Evolutionary conservation across 441 rosid species (phyloP).

Genomic region (Mallotus japonicus): DNA sequence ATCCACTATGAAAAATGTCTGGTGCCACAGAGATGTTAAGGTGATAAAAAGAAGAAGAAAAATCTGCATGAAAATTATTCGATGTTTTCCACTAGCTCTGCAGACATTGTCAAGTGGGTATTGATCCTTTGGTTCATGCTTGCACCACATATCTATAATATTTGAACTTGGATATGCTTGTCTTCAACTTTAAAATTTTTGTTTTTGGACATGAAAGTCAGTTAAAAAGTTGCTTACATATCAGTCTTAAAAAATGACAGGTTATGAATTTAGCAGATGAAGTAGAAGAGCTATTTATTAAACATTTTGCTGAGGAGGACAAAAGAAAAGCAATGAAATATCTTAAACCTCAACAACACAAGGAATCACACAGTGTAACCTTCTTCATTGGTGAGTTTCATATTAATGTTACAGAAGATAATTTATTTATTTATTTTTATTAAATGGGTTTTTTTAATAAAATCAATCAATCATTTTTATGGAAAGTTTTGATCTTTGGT

Average conservation of each 20-base stretch:
- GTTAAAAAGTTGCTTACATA: constrained; percentile 24
- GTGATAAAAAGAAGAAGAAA: not conserved
- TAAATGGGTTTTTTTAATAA: constrained; percentile 8
- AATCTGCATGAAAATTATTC: constrained; percentile 14
- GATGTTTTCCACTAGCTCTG: constrained; percentile 31
- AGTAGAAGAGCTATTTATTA: constrained; percentile 79
- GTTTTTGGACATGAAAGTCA: not conserved
- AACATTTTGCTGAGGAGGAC: constrained; percentile 79
- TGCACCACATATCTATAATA: constrained; percentile 19
- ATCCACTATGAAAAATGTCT: constrained; percentile 13
- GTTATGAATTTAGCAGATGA: constrained; percentile 74
- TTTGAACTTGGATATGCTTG: constrained; percentile 39
- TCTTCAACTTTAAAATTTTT: constrained; percentile 19
- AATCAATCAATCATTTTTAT: constrained; percentile 24
- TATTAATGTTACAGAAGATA: too few relatives aligned
- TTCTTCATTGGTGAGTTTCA: constrained; percentile 79
- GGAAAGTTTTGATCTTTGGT: constrained; percentile 26
- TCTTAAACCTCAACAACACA: constrained; percentile 73
- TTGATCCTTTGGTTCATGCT: constrained; percentile 25
- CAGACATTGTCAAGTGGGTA: constrained; percentile 42
- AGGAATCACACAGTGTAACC: constrained; percentile 80
- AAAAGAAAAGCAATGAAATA: constrained; percentile 79
- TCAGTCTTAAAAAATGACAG: constrained; percentile 54
- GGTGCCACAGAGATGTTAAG: not conserved
- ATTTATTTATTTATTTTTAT: not conserved